A percentile compares a stretch with the other conserved stretches of the same genome.
phyloP scores from a whole-genome alignment of 2,329 filamentous ascomycete species.

The Monosporascus sp. region DNA sequence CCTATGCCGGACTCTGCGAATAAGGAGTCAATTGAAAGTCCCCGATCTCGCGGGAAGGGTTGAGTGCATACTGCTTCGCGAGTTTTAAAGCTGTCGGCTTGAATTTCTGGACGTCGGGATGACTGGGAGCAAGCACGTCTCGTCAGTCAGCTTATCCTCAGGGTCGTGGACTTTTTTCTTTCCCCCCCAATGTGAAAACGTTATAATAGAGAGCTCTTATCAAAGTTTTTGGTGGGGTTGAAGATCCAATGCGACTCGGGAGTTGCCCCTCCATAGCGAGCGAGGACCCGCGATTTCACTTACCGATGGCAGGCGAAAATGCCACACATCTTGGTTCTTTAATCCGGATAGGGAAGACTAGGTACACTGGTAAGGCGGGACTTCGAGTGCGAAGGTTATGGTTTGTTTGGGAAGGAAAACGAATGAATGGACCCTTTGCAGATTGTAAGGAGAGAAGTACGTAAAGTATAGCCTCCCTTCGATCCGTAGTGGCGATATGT shows the following conservation, averaged over 20 bases:
- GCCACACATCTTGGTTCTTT: constrained; percentile 73
- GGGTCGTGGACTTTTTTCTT: background rate
- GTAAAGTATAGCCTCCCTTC: background rate
- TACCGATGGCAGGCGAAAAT: constrained; percentile 94
- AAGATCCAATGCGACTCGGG: constrained; percentile 26
- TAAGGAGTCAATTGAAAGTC: constrained; percentile 33
- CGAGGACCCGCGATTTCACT: constrained; percentile 30
- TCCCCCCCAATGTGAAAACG: too few species aligned
- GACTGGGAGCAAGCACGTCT: constrained; percentile 41
- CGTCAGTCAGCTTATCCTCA: constrained; percentile 6
- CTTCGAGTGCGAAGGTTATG: too few species aligned
- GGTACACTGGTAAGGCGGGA: background rate
- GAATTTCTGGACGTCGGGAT: constrained; percentile 93
- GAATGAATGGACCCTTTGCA: background rate
- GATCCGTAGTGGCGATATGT: background rate
- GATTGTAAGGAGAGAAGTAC: too few species aligned
- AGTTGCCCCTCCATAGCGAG: constrained; percentile 31
- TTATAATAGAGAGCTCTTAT: too few species aligned
- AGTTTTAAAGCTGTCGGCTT: constrained; percentile 91
- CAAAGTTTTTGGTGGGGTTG: constrained; percentile 18
- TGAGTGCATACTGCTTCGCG: constrained; percentile 83
- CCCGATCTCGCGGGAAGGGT: constrained; percentile 1
- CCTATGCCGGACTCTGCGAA: constrained; percentile 78
- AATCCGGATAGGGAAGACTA: constrained; percentile 4
- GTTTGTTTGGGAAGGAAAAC: background rate